Evolutionary conservation across 192 early-diverging fungal genomes (phyloP).

Genomic region (Podila verticillata): DNA sequence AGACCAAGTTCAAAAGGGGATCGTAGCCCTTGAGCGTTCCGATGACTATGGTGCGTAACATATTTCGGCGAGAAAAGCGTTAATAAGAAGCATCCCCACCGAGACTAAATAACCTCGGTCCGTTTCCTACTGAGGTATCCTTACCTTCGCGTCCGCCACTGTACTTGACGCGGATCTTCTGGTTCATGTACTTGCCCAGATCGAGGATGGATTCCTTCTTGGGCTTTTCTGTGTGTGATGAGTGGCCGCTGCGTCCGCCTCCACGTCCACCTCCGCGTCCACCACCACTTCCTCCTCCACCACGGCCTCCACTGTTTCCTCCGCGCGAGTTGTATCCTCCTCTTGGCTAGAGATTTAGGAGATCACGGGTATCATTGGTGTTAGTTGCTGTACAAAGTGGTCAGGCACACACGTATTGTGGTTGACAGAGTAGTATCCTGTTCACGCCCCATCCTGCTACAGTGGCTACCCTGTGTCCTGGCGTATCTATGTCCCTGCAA

Average conservation of each 20-base stretch:
- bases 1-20: constrained; percentile 91
- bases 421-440: too few relatives aligned
- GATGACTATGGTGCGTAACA: constrained; percentile 66
- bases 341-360: constrained; percentile 32
- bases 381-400: not conserved
- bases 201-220: constrained; percentile 95
- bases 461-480: too few relatives aligned
- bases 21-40: constrained; percentile 94
- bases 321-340: constrained; percentile 61
- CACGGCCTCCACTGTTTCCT: constrained; percentile 59
- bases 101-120: too few relatives aligned
- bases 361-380: not conserved
- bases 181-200: constrained; percentile 92
- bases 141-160: constrained; percentile 93
- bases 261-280: constrained; percentile 63
- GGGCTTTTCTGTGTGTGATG: constrained; percentile 66
- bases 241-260: constrained; percentile 51
- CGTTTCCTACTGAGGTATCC: too few relatives aligned
- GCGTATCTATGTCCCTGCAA: too few relatives aligned
- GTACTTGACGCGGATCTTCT: constrained; percentile 92
- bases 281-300: constrained; percentile 63
- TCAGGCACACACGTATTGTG: not conserved
- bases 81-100: not conserved
- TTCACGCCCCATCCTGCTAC: too few relatives aligned
- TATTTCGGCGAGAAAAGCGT: not conserved